Percentiles rank a stretch among this genome's conserved stretches.
Conservation (phyloP, 2,329 filamentous ascomycete genomes). For the Aureobasidium pullulans region DNA sequence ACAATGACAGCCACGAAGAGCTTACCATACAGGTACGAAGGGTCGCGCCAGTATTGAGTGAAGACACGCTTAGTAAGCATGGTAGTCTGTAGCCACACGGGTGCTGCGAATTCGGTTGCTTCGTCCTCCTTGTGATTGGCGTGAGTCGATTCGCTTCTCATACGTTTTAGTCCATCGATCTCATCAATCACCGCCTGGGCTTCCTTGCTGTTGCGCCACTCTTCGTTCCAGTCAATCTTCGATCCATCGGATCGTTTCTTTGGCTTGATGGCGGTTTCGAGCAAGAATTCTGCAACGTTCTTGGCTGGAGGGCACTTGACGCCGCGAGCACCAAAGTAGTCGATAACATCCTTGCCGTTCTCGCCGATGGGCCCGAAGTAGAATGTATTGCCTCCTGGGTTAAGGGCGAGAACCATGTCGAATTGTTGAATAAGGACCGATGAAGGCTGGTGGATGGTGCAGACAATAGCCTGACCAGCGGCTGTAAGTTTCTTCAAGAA, state of each 20-base stretch:
- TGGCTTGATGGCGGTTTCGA: conserved; percentile 57
- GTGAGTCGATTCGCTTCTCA: conserved; percentile 44
- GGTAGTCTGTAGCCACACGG: conserved; percentile 54
- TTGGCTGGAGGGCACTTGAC: conserved; percentile 58
- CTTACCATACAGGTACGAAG: conserved; percentile 70
- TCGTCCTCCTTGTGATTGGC: conserved; percentile 16
- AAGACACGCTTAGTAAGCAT: conserved; percentile 65
- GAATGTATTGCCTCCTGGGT: conserved; percentile 62
- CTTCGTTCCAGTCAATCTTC: conserved; percentile 63
- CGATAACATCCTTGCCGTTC: conserved; percentile 56
- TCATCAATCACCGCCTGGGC: conserved; percentile 53
- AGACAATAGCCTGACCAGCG: conserved; percentile 64
- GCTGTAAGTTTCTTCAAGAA: conserved; percentile 61
- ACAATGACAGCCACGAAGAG: conserved; percentile 64
- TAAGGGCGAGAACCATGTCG: conserved; percentile 64
- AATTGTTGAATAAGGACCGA: conserved; percentile 64
- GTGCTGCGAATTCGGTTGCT: conserved; percentile 51
- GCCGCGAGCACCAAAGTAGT: conserved; percentile 62
- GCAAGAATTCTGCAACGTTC: conserved; percentile 60
- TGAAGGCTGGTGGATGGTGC: conserved; percentile 67
- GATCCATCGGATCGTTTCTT: conserved; percentile 47
- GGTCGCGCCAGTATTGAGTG: conserved; percentile 66
- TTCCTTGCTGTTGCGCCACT: conserved; percentile 62
- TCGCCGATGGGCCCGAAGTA: conserved; percentile 67
- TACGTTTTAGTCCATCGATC: conserved; percentile 56